Conservation (phyloP, 2,329 filamentous ascomycete species). For the Microthyrium microscopicum region DNA sequence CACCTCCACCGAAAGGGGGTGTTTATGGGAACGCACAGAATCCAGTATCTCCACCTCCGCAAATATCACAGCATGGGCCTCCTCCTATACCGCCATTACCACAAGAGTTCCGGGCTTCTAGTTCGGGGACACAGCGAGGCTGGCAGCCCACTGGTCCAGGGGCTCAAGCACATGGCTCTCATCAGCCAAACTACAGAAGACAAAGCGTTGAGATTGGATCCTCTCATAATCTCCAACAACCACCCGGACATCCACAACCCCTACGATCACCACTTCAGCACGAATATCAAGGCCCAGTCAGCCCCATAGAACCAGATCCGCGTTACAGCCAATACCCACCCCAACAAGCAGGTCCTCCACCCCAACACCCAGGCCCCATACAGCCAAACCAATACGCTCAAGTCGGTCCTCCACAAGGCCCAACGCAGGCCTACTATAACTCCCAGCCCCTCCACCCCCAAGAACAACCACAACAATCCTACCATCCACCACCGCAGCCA, state of each 20-base stretch:
- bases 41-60: neutral
- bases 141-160: too few relatives aligned
- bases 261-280: conserved; percentile 8
- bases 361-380: too few relatives aligned
- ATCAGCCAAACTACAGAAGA: too few relatives aligned
- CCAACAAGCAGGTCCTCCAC: neutral
- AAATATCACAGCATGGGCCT: neutral
- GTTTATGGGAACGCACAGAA: neutral
- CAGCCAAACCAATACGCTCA: conserved; percentile 10
- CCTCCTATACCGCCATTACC: too few relatives aligned
- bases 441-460: conserved; percentile 8
- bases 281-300: conserved; percentile 19
- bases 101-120: too few relatives aligned
- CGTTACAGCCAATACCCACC: conserved; percentile 2
- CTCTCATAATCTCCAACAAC: neutral
- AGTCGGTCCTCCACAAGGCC: neutral
- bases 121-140: too few relatives aligned
- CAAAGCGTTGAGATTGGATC: neutral
- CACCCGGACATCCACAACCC: conserved; percentile 1
- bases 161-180: too few relatives aligned
- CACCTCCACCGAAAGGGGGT: conserved; percentile 13
- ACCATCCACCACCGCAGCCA: conserved; percentile 15
- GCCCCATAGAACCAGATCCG: conserved; percentile 18
- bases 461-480: conserved; percentile 10
- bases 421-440: too few relatives aligned